A percentile compares a stretch with the other conserved stretches of the same genome.
These are phyloP conservation scores for Rhodotorula sp. DNA, from an alignment of 1,284 basidiomycete species.

Conservation along the genomic window DNA sequence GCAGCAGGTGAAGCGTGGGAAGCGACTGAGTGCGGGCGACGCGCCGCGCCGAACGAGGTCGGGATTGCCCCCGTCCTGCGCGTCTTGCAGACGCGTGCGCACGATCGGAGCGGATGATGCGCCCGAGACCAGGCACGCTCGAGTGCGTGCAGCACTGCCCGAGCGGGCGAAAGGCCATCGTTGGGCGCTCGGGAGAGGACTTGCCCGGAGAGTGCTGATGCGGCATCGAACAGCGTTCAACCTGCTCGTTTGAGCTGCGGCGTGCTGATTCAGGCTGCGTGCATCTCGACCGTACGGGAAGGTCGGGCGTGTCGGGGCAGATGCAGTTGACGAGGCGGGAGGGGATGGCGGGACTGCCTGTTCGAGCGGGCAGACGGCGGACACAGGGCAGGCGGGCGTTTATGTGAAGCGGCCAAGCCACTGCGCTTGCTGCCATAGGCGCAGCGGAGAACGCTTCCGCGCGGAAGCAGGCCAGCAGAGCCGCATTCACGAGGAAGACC, in stretches of 20 bases:
- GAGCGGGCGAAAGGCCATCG: not conserved
- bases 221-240: not conserved
- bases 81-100: not conserved
- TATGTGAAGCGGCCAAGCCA: too few relatives aligned
- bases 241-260: not conserved
- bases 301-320: not conserved
- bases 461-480: too few relatives aligned
- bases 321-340: not conserved
- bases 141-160: not conserved
- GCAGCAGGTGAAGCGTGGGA: not conserved
- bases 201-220: constrained; percentile 48
- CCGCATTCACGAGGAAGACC: not conserved
- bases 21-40: not conserved
- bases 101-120: not conserved
- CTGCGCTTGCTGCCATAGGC: too few relatives aligned
- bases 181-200: not conserved
- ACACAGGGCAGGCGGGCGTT: too few relatives aligned
- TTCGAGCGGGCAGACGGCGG: too few relatives aligned
- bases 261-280: not conserved
- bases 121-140: too few relatives aligned
- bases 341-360: not conserved
- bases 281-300: not conserved
- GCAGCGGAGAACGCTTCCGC: too few relatives aligned
- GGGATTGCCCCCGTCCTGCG: not conserved
- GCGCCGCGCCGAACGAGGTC: not conserved